Evolutionary conservation across 108 stramenopile genomes (phyloP).

Genomic region (Nannochloropsis oceanica): DNA sequence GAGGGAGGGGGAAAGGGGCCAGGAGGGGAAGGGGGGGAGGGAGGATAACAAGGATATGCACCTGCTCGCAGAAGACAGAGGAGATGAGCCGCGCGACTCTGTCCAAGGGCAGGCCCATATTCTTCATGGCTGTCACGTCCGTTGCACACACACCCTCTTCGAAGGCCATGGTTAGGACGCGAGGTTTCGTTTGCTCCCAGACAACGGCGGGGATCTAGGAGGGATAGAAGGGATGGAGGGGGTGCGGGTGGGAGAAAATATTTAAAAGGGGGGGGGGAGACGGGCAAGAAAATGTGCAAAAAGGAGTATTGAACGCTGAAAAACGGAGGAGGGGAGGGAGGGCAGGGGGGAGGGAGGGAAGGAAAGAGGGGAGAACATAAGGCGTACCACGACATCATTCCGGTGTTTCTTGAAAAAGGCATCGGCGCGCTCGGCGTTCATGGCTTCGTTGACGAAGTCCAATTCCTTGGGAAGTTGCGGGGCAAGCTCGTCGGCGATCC

Average conservation of each 20-base stretch:
- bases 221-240: background rate
- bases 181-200: constrained; percentile 46
- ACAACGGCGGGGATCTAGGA: constrained; percentile 53
- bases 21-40: background rate
- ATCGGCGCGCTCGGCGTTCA: constrained; percentile 56
- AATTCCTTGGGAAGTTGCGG: constrained; percentile 74
- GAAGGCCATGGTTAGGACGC: constrained; percentile 83
- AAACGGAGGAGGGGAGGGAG: too few relatives aligned
- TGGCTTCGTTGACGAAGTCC: constrained; percentile 71
- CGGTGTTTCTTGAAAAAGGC: background rate
- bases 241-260: too few relatives aligned
- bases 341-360: background rate
- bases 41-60: background rate
- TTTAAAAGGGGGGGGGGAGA: too few relatives aligned
- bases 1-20: too few relatives aligned
- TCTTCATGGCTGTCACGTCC: constrained; percentile 49
- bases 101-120: constrained; percentile 12
- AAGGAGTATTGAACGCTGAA: too few relatives aligned
- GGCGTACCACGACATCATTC: background rate
- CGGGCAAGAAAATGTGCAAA: too few relatives aligned
- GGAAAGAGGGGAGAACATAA: background rate
- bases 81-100: constrained; percentile 24
- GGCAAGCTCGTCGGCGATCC: constrained; percentile 86
- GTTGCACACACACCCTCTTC: constrained; percentile 76
- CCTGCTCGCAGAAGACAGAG: constrained; percentile 31